Conservation (phyloP, 768 basidiomycete genomes). For the Paxillus rubicundulus region DNA sequence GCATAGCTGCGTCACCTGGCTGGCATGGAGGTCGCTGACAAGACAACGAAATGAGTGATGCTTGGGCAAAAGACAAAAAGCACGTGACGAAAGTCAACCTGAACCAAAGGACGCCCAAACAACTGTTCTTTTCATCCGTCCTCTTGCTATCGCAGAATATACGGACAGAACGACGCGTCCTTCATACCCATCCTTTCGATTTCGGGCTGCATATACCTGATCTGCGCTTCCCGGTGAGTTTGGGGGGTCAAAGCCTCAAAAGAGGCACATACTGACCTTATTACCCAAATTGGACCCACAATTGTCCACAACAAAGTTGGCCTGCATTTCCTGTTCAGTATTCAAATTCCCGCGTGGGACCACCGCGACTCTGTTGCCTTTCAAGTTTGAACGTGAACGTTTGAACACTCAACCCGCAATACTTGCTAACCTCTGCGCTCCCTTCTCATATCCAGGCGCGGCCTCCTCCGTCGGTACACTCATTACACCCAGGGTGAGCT, state of each 20-base stretch:
- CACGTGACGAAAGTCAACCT: constrained; percentile 51
- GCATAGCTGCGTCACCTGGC: too few relatives aligned
- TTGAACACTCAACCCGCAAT: constrained; percentile 7
- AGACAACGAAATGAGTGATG: too few relatives aligned
- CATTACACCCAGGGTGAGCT: constrained; percentile 55
- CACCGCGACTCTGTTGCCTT: constrained; percentile 3
- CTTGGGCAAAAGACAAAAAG: not conserved
- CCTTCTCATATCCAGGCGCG: constrained; percentile 45
- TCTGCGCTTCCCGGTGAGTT: constrained; percentile 14
- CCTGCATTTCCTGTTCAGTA: constrained; percentile 43
- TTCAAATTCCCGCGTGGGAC: constrained; percentile 32
- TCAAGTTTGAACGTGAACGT: not conserved
- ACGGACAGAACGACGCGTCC: constrained; percentile 11
- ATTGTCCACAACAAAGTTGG: constrained; percentile 43
- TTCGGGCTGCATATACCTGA: constrained; percentile 14
- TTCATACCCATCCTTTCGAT: constrained; percentile 7
- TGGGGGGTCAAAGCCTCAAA: not conserved
- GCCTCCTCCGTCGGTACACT: constrained; percentile 69
- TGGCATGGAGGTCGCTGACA: too few relatives aligned
- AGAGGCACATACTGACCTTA: constrained; percentile 19
- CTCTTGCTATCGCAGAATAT: constrained; percentile 26
- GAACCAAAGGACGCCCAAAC: constrained; percentile 46
- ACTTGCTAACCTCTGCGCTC: constrained; percentile 3
- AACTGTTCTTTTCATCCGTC: constrained; percentile 14
- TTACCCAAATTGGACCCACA: constrained; percentile 53